A percentile compares a stretch with the other conserved stretches of the same genome.
Evolutionary conservation across 345 rosid genomes (phyloP).

Genomic region (Citrus medica): DNA sequence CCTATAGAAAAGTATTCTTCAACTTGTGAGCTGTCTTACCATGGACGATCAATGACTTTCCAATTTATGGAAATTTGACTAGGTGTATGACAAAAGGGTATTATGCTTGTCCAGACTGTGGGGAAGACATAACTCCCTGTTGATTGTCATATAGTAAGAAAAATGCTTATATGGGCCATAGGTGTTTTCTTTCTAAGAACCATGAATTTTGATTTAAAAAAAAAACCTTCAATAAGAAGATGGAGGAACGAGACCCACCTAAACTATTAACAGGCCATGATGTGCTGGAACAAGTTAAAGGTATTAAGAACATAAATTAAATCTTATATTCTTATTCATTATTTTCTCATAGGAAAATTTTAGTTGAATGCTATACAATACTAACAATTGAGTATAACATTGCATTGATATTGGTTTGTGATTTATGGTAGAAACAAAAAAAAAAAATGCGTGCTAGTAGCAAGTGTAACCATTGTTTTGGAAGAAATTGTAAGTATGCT

Average conservation of each 20-base stretch:
- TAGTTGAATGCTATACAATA: no score
- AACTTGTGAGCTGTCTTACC: neutral
- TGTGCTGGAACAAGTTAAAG: no score
- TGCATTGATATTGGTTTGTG: no score
- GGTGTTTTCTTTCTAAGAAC: neutral
- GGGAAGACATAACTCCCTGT: neutral
- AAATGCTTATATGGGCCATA: neutral
- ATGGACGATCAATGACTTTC: neutral
- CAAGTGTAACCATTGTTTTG: no score
- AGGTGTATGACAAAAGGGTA: no score
- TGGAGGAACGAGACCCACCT: neutral
- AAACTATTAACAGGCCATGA: neutral
- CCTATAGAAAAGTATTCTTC: neutral
- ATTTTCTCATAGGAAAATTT: no score
- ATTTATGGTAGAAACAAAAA: no score
- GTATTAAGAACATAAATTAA: no score
- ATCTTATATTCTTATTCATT: no score
- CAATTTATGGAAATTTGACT: neutral
- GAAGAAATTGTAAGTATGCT: no score
- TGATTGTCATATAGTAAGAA: neutral
- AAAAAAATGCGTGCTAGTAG: no score
- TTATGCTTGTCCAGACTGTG: neutral
- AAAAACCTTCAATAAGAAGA: neutral
- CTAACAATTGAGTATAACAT: no score
- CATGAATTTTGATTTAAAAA: neutral